A percentile compares a stretch with the other conserved stretches of the same genome.
These are phyloP conservation scores for Pueraria montana DNA, from an alignment of 306 rosid species.

Conservation along the genomic window DNA sequence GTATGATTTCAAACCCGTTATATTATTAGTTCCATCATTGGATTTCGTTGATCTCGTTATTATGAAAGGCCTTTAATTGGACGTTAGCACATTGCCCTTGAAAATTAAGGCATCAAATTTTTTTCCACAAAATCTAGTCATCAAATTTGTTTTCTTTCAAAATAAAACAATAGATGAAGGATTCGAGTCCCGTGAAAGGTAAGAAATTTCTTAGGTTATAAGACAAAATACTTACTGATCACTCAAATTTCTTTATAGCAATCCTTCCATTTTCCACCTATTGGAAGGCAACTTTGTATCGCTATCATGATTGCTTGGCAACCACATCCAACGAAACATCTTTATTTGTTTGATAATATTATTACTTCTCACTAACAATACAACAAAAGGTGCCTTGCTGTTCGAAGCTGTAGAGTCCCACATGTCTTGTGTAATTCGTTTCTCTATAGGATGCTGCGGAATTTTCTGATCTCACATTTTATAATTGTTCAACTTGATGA, in stretches of 20 bases:
- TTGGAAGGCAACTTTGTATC: not conserved
- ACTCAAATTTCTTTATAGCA: not conserved
- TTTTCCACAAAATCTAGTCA: not conserved
- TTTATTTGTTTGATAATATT: not conserved
- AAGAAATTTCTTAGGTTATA: conserved; percentile 21
- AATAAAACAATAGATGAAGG: conserved; percentile 13
- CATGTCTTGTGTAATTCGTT: not conserved
- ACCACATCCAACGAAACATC: conserved; percentile 36
- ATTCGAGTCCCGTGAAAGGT: conserved; percentile 25
- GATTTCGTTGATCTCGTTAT: not conserved
- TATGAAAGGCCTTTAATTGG: not conserved
- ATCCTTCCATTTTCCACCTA: conserved; percentile 15
- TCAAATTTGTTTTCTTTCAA: not conserved
- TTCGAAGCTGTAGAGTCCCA: conserved; percentile 43
- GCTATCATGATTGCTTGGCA: conserved; percentile 47
- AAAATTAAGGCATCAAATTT: not conserved
- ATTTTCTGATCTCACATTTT: conserved; percentile 30
- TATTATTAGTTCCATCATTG: not conserved
- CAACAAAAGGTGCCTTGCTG: conserved; percentile 49
- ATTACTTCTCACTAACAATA: conserved; percentile 28
- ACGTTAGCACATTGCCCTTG: not conserved
- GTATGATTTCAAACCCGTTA: not conserved
- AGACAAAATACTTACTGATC: conserved; percentile 9
- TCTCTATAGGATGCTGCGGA: conserved; percentile 11
- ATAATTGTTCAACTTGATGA: not conserved